Evolutionary conservation across 2,329 filamentous ascomycete species (phyloP).

Genomic region (Cercospora sp.): DNA sequence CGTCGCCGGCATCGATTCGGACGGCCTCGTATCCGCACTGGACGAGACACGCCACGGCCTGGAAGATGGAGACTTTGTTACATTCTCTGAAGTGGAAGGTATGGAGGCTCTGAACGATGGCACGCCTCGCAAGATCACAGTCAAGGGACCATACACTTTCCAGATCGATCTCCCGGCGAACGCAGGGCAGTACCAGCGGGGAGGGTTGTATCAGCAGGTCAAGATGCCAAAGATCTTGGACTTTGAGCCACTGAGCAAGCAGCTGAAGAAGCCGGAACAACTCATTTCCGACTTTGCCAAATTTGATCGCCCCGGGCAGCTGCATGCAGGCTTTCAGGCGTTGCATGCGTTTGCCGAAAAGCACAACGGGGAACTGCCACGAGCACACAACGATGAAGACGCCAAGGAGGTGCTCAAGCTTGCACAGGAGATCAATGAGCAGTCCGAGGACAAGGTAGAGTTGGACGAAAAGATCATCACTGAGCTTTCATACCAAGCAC

Average conservation of each 20-base stretch:
- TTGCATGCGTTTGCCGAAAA: slow-evolving; percentile 79
- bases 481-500: slow-evolving; percentile 92
- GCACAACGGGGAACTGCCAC: slow-evolving; percentile 70
- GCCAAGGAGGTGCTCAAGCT: slow-evolving; percentile 74
- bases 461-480: slow-evolving; percentile 89
- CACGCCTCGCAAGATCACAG: slow-evolving; percentile 84
- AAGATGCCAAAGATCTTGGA: slow-evolving; percentile 96
- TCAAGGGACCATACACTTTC: slow-evolving; percentile 95
- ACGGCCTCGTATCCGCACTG: slow-evolving; percentile 85
- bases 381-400: slow-evolving; percentile 81
- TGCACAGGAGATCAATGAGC: slow-evolving; percentile 69
- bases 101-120: slow-evolving; percentile 84
- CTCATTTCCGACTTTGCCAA: slow-evolving; percentile 96
- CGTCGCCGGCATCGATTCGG: slow-evolving; percentile 82
- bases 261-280: slow-evolving; percentile 84
- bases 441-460: slow-evolving; percentile 70
- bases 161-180: slow-evolving; percentile 90
- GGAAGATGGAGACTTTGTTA: slow-evolving; percentile 94
- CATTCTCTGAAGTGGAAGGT: slow-evolving; percentile 88
- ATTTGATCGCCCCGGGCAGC: slow-evolving; percentile 88
- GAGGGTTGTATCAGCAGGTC: slow-evolving; percentile 90
- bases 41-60: slow-evolving; percentile 94
- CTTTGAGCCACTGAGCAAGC: slow-evolving; percentile 77
- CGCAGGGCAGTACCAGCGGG: slow-evolving; percentile 81
- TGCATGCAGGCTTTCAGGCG: slow-evolving; percentile 90